Percentiles rank a stretch among this genome's conserved stretches.
Evolutionary conservation across 495 filamentous ascomycete species (phyloP).

Genomic region (Trichoderma virens): DNA sequence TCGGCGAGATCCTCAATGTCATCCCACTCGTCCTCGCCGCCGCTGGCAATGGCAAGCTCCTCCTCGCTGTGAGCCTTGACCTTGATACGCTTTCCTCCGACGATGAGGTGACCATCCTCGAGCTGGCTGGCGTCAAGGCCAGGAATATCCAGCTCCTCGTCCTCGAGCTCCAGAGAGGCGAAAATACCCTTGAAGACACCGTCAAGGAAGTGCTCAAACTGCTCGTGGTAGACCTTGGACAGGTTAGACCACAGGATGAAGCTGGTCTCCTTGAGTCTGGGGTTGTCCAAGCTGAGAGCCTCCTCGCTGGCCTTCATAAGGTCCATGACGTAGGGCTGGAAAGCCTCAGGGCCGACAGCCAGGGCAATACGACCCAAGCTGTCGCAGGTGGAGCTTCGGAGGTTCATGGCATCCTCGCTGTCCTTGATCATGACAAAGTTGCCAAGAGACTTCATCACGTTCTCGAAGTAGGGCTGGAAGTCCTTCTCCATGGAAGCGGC

Average conservation of each 20-base stretch:
- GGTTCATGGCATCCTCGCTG: conserved; percentile 78
- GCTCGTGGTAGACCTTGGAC: conserved; percentile 86
- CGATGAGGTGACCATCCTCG: conserved; percentile 51
- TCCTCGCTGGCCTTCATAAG: conserved; percentile 90
- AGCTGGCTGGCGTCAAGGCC: conserved; percentile 71
- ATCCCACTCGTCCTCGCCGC: conserved; percentile 72
- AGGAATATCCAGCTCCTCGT: conserved; percentile 74
- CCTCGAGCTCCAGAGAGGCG: conserved; percentile 79
- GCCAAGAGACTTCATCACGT: conserved; percentile 78
- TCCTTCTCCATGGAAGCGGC: conserved; percentile 72
- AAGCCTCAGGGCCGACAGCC: conserved; percentile 78
- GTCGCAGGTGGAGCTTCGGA: conserved; percentile 83
- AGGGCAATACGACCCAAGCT: conserved; percentile 85
- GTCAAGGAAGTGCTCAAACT: conserved; percentile 79
- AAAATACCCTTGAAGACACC: conserved; percentile 82
- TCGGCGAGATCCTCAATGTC: conserved; percentile 42
- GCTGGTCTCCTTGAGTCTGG: conserved; percentile 84
- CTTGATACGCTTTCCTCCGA: conserved; percentile 78
- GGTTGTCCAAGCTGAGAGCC: conserved; percentile 81
- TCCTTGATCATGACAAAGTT: conserved; percentile 81
- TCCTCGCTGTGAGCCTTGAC: conserved; percentile 53
- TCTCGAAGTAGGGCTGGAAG: conserved; percentile 84
- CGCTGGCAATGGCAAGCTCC: conserved; percentile 51
- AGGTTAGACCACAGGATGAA: conserved; percentile 95
- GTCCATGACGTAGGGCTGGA: conserved; percentile 81